These are phyloP conservation scores for Loxodes magnus DNA, from an alignment of 73 alveolate species.

Conservation along the genomic window DNA sequence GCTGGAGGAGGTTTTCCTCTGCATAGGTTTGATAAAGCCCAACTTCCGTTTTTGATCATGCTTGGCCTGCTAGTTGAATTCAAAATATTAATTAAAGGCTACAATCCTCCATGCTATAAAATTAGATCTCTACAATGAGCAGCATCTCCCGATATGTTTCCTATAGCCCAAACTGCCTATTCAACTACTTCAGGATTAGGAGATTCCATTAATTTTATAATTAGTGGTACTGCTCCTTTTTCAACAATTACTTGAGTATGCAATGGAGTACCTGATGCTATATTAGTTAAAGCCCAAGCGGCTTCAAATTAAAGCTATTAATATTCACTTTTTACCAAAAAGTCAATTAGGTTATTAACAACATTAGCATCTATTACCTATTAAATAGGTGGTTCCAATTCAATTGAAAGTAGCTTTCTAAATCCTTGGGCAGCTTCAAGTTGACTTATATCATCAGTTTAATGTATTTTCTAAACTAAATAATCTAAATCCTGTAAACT, in stretches of 20 bases:
- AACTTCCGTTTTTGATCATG: slow-evolving; percentile 15
- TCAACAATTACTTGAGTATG: slow-evolving; percentile 54
- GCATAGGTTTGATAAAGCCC: slow-evolving; percentile 89
- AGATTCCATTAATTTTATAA: slow-evolving; percentile 35
- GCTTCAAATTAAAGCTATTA: slow-evolving; percentile 75
- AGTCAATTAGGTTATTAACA: slow-evolving; percentile 50
- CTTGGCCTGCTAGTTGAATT: not conserved
- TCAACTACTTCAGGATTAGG: slow-evolving; percentile 46
- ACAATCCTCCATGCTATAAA: slow-evolving; percentile 37
- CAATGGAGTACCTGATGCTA: slow-evolving; percentile 71
- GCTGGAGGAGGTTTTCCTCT: slow-evolving; percentile 85
- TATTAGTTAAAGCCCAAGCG: slow-evolving; percentile 69
- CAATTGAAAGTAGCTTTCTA: slow-evolving; percentile 63
- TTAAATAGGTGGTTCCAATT: slow-evolving; percentile 58
- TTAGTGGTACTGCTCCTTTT: slow-evolving; percentile 47
- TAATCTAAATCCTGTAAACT: too few species aligned
- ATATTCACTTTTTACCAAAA: slow-evolving; percentile 32
- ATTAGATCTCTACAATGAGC: slow-evolving; percentile 37
- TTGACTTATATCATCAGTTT: slow-evolving; percentile 5
- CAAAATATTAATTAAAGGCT: slow-evolving; percentile 39
- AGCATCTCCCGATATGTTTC: slow-evolving; percentile 74
- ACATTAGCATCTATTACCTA: slow-evolving; percentile 61
- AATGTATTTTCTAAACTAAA: too few species aligned
- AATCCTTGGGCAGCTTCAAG: slow-evolving; percentile 35
- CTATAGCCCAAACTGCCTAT: slow-evolving; percentile 67